Percentiles rank a stretch among this genome's conserved stretches.
Evolutionary conservation across 78 protist genomes (phyloP).

Genomic region (Ministeria vibrans): DNA sequence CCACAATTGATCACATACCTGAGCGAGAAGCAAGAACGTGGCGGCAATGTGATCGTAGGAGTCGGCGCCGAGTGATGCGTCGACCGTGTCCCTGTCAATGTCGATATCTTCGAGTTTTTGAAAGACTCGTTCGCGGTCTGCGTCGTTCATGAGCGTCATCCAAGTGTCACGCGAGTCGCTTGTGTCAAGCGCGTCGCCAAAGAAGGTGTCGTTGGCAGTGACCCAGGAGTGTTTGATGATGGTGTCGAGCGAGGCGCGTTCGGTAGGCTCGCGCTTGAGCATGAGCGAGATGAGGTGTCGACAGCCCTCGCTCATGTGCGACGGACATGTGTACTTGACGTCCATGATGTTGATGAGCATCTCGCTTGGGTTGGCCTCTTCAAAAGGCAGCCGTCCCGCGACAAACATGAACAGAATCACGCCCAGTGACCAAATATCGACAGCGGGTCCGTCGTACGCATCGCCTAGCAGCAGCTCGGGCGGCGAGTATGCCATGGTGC

Average conservation of each 20-base stretch:
- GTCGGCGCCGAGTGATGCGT: neutral
- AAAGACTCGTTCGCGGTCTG: neutral
- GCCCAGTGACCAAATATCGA: slow-evolving; percentile 43
- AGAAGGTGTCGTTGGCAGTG: neutral
- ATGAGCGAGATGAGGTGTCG: neutral
- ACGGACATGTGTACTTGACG: neutral
- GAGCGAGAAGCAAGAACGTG: slow-evolving; percentile 6
- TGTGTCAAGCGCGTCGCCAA: neutral
- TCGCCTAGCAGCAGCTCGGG: slow-evolving; percentile 59
- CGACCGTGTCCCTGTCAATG: neutral
- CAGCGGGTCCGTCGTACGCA: slow-evolving; percentile 35
- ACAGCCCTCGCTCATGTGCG: neutral
- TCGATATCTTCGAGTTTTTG: neutral
- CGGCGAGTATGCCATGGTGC: slow-evolving; percentile 50
- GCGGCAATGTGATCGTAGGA: neutral
- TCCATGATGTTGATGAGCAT: neutral
- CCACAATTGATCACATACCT: too few relatives aligned
- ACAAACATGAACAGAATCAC: slow-evolving; percentile 30
- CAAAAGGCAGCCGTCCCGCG: slow-evolving; percentile 38
- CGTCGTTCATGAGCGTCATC: too few relatives aligned
- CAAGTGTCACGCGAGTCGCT: neutral
- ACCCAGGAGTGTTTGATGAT: slow-evolving; percentile 35
- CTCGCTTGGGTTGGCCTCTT: neutral
- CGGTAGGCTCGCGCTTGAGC: neutral
- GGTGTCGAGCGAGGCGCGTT: slow-evolving; percentile 3